A percentile compares a stretch with the other conserved stretches of the same genome.
These are phyloP conservation scores for Pueraria montana DNA, from an alignment of 306 rosid species.

Conservation along the genomic window DNA sequence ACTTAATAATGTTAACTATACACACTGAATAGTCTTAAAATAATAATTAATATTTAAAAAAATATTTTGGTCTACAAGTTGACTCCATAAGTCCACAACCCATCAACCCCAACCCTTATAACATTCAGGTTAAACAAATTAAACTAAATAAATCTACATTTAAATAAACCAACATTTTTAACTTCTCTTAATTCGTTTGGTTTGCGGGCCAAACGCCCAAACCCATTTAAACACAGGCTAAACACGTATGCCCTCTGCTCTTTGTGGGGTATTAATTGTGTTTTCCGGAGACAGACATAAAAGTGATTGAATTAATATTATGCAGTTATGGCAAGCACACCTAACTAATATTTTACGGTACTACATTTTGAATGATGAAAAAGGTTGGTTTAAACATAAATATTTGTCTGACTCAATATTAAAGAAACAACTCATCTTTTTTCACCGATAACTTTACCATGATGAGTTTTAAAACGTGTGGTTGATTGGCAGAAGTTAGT, in stretches of 20 bases:
- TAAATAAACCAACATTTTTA: neutral
- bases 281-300: neutral
- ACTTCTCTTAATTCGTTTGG: neutral
- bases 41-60: too few relatives aligned
- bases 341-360: neutral
- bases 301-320: conserved; percentile 27
- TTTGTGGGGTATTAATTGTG: neutral
- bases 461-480: conserved; percentile 39
- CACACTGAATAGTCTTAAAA: too few relatives aligned
- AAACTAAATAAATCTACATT: neutral
- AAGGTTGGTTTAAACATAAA: conserved; percentile 43
- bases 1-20: too few relatives aligned
- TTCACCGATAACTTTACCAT: conserved; percentile 45
- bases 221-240: neutral
- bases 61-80: too few relatives aligned
- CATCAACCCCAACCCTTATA: too few relatives aligned
- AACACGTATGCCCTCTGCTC: neutral
- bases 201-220: neutral
- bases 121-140: too few relatives aligned
- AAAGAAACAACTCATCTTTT: conserved; percentile 18
- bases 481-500: conserved; percentile 43
- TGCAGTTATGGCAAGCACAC: neutral
- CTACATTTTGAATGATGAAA: conserved; percentile 16
- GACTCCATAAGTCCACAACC: too few relatives aligned
- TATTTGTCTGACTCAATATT: conserved; percentile 16